phyloP scores from a whole-genome alignment of 2,329 filamentous ascomycete genomes.

The Ophiostoma ulmi region DNA sequence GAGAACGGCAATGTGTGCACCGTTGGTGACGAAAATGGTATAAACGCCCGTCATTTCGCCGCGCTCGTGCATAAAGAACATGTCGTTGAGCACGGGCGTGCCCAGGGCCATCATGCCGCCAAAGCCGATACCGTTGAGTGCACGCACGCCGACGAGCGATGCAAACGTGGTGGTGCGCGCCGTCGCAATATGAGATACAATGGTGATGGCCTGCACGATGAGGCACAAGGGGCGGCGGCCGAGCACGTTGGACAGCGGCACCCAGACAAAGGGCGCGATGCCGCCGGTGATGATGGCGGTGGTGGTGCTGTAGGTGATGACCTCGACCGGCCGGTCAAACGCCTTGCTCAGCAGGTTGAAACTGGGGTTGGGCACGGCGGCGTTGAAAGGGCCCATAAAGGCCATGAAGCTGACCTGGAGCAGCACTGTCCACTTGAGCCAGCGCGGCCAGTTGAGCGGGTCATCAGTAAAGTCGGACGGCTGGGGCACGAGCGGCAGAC shows the following conservation, averaged over 20 bases:
- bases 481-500: slow-evolving; percentile 25
- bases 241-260: slow-evolving; percentile 25
- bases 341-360: slow-evolving; percentile 20
- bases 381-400: slow-evolving; percentile 26
- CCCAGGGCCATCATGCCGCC: slow-evolving; percentile 26
- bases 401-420: slow-evolving; percentile 27
- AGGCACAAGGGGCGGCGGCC: slow-evolving; percentile 27
- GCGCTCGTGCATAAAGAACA: slow-evolving; percentile 28
- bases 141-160: slow-evolving; percentile 22
- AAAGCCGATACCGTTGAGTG: slow-evolving; percentile 25
- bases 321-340: slow-evolving; percentile 20
- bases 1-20: slow-evolving; percentile 25
- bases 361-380: slow-evolving; percentile 25
- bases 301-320: slow-evolving; percentile 25
- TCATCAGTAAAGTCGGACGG: slow-evolving; percentile 25
- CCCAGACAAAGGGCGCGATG: slow-evolving; percentile 22
- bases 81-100: slow-evolving; percentile 27
- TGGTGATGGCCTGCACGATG: slow-evolving; percentile 18
- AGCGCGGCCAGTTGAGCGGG: slow-evolving; percentile 27
- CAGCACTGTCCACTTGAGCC: slow-evolving; percentile 27
- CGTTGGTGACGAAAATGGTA: slow-evolving; percentile 26
- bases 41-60: slow-evolving; percentile 26
- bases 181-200: slow-evolving; percentile 23
- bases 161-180: slow-evolving; percentile 21
- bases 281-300: slow-evolving; percentile 26